A percentile compares a stretch with the other conserved stretches of the same genome.
Conservation (phyloP, 768 basidiomycete genomes). For the Lentinula edodes region DNA sequence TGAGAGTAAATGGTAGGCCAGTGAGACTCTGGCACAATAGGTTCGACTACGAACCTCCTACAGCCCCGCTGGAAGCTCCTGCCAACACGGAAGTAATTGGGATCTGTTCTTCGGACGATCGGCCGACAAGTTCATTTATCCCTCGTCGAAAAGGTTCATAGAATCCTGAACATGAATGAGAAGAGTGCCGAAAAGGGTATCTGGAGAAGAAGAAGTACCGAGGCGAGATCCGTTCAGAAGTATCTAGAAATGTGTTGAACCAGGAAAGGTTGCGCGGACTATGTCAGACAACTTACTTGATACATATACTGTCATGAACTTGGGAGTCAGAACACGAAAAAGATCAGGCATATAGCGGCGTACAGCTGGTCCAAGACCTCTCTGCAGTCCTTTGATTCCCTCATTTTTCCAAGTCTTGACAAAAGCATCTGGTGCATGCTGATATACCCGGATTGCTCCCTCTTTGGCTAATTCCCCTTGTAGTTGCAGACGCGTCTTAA, state of each 20-base stretch:
- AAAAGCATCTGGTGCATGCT: constrained; percentile 80
- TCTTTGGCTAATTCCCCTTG: constrained; percentile 89
- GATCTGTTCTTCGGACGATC: constrained; percentile 56
- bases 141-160: constrained; percentile 85
- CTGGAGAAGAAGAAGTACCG: constrained; percentile 36
- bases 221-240: constrained; percentile 88
- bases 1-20: background rate
- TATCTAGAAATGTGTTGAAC: constrained; percentile 45
- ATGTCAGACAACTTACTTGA: constrained; percentile 51
- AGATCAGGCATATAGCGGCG: background rate
- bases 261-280: background rate
- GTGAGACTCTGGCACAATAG: constrained; percentile 1
- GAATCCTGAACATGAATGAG: constrained; percentile 55
- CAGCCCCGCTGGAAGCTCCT: constrained; percentile 84
- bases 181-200: no score
- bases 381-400: constrained; percentile 86
- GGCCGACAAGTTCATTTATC: constrained; percentile 67
- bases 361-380: constrained; percentile 88
- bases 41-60: constrained; percentile 60
- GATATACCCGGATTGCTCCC: constrained; percentile 75
- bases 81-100: constrained; percentile 76
- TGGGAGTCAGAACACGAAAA: constrained; percentile 1
- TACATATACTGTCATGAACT: constrained; percentile 68
- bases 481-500: constrained; percentile 93
- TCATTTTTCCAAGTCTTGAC: constrained; percentile 86